These are phyloP conservation scores for Tylopilus intermedius DNA, from an alignment of 768 basidiomycete genomes.

Conservation along the genomic window DNA sequence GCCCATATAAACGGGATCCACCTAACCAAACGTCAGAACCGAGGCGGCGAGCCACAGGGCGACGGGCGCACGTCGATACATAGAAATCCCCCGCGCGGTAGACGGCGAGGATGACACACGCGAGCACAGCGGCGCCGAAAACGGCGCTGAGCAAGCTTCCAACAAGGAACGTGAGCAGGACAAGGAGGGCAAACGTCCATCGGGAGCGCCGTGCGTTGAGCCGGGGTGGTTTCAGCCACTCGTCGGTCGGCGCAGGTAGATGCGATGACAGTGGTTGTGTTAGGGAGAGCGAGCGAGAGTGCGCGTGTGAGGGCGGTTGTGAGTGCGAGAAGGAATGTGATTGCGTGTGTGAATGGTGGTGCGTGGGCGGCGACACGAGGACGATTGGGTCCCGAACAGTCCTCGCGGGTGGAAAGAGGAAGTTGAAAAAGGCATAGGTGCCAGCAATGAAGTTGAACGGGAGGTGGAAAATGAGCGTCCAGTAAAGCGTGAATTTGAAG, in stretches of 20 bases:
- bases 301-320: not conserved
- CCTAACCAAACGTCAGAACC: not conserved
- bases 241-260: not conserved
- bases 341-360: too few species aligned
- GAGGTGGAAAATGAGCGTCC: constrained; percentile 44
- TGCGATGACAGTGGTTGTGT: not conserved
- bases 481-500: constrained; percentile 44
- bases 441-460: constrained; percentile 39
- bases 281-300: not conserved
- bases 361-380: not conserved
- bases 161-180: constrained; percentile 34
- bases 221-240: constrained; percentile 16
- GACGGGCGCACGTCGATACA: not conserved
- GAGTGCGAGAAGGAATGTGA: too few species aligned
- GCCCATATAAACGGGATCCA: constrained; percentile 44
- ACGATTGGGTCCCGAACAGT: constrained; percentile 1
- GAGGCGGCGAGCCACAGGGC: not conserved
- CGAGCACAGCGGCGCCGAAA: constrained; percentile 35
- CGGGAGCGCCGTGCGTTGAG: constrained; percentile 36
- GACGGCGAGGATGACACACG: constrained; percentile 36
- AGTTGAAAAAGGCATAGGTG: constrained; percentile 38
- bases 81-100: constrained; percentile 28
- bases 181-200: constrained; percentile 36
- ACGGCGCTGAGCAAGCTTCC: constrained; percentile 36
- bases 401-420: constrained; percentile 34